Evolutionary conservation across 2,329 filamentous ascomycete genomes (phyloP), one percentile per base, ranked within the genome.

Genomic region (Fusarium sp.): DNA sequence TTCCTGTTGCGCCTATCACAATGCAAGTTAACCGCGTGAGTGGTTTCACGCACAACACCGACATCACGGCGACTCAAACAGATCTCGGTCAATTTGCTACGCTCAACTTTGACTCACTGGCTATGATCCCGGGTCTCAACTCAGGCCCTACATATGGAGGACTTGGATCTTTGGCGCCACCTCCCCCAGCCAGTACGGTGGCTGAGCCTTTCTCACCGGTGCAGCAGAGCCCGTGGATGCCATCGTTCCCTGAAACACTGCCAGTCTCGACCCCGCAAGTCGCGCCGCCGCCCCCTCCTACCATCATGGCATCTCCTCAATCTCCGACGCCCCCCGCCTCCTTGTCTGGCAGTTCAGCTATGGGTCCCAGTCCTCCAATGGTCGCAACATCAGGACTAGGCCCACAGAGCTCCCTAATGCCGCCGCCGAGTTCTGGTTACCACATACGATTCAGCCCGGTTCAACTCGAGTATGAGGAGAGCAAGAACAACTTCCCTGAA

Each of bases 1-100:
- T 79, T 63, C 68, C 79, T 60, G 52, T 74, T 20, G 52, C 78
- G 13, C 80, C 82, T 2, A 71, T 82, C 14, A 77, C 82, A 27
- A 68, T 91, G 52, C 88, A 90, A 73, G 87, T 92, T 54, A 85
- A 91, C 76, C 84, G 88, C 27, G 88, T 86, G 11, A 81, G 83
- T 16, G 81, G 82, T 4, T 85, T 90, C 67, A 83, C 84, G 5
- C 85, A 87, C 57, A 83, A 85, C 42, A 84, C 86, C 40, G 78
- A 83, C 18, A 85, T 88, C 36, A 78, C 82, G n/a, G 81, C 81
- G 71, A 83, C 82, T 3, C 83, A 83, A 13, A 71, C 81, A 20
- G 79, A 79, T 38, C 78, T 89, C 25, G 80, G 83, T 31, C 81
- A 81, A 27, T 89, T 84, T 63, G 79, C 84, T n/a, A 81, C 80